Conservation (phyloP, 1,284 basidiomycete genomes). For the Ceratobasidium sp. region DNA sequence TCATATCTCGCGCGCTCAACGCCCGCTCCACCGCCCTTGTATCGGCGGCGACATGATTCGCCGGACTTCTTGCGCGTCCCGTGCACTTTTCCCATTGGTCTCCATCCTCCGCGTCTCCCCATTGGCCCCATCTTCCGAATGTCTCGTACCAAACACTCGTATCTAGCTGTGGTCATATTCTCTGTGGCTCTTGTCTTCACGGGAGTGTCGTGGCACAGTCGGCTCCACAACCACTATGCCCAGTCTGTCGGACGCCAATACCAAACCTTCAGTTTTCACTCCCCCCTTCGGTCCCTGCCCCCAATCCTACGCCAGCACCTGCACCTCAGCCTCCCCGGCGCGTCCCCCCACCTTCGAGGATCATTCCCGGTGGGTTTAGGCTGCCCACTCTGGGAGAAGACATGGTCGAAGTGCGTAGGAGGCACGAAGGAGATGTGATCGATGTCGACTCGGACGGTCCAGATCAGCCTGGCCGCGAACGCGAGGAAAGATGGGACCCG, state of each 20-base stretch:
- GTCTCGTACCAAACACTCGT: not conserved
- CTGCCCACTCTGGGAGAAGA: conserved; percentile 18
- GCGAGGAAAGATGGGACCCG: not conserved
- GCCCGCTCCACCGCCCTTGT: no score
- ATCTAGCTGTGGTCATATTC: conserved; percentile 26
- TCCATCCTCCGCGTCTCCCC: not conserved
- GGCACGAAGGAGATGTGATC: not conserved
- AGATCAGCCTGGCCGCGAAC: not conserved
- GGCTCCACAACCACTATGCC: conserved; percentile 7
- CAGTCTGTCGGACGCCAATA: conserved; percentile 26
- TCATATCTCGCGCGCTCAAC: no score
- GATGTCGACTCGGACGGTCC: not conserved
- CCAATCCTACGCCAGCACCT: not conserved
- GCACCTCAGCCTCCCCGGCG: not conserved
- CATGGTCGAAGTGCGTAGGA: not conserved
- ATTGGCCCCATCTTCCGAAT: not conserved
- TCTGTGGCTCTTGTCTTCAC: conserved; percentile 31
- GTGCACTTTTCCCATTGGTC: not conserved
- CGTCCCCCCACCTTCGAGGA: not conserved
- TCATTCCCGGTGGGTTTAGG: not conserved
- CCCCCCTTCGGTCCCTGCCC: not conserved
- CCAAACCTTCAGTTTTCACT: conserved; percentile 10
- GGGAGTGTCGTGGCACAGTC: conserved; percentile 1
- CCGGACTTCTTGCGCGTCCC: no score
- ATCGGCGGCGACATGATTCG: no score